A percentile compares a stretch with the other conserved stretches of the same genome.
These are phyloP conservation scores for Nepenthes mirabilis DNA, from an alignment of 148 eudicot genomes.

Conservation along the genomic window DNA sequence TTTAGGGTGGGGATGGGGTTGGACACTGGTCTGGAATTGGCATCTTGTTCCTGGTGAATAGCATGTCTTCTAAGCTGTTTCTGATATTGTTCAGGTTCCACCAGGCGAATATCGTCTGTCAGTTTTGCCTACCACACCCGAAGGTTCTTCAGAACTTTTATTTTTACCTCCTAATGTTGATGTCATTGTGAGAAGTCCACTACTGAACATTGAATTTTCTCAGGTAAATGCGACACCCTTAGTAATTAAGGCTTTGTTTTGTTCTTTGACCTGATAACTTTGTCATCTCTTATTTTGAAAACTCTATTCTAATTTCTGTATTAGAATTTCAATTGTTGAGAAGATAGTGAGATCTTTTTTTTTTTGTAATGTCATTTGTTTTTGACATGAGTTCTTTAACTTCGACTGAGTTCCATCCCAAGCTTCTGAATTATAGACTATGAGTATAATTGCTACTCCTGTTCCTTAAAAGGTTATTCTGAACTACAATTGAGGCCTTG, in stretches of 20 bases:
- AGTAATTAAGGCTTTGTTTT: neutral
- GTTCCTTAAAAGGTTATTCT: too few relatives aligned
- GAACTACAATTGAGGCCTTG: too few relatives aligned
- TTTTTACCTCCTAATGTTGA: slow-evolving; percentile 72
- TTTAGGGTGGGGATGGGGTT: neutral
- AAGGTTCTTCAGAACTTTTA: slow-evolving; percentile 59
- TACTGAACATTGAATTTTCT: slow-evolving; percentile 66
- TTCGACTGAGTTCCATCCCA: neutral
- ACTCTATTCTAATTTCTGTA: neutral
- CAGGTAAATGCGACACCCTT: slow-evolving; percentile 40
- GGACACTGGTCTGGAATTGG: neutral
- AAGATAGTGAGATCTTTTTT: too few relatives aligned
- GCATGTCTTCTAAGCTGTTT: neutral
- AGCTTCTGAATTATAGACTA: neutral
- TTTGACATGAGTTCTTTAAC: neutral
- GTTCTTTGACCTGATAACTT: too few relatives aligned
- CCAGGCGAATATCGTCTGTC: slow-evolving; percentile 95
- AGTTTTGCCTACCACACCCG: slow-evolving; percentile 69
- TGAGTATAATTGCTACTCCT: too few relatives aligned
- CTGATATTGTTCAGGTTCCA: slow-evolving; percentile 47
- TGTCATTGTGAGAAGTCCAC: slow-evolving; percentile 65
- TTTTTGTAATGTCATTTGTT: neutral
- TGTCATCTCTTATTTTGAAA: neutral
- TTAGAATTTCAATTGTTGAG: too few relatives aligned
- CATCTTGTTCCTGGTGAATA: neutral